Evolutionary conservation across 306 rosid species (phyloP), one percentile per base, ranked within the genome.

Genomic region (Aeschynomene evenia): DNA sequence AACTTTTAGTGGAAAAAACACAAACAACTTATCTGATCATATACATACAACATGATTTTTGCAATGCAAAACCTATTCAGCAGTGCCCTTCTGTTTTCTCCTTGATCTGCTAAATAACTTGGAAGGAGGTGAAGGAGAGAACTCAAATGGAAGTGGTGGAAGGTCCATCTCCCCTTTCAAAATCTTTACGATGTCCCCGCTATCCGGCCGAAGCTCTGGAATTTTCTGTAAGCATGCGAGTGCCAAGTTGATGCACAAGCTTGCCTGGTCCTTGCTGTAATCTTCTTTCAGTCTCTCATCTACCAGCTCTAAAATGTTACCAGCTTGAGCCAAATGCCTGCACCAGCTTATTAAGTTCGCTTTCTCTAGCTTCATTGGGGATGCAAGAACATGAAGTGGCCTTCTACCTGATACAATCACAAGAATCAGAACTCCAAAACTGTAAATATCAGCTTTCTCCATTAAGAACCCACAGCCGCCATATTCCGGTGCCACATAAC

Each of bases 341-440:
- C 94, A 90, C 97, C 98, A 94, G 81, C 97, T 88, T 71, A 90
- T 84, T 34, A 94, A 79, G 57, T 90, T 94, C 14, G 97, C 98
- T 77, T 94, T 88, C 83, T 94, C 98, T 12, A 94, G 88, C 87
- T 88, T 93, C 97, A 93, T 94, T 1, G 98, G 98, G 3, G 98
- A 94, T 42, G 92, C 95, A 68, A 88, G 87, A 63, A 90, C 94
- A 76, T 94, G 94, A 14, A 88, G 68, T 26, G 98, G 97, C 74
- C 98, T 79, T 77, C 98, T 84, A 62, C 98, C 98, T 0, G 97
- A 94, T 12, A 94, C 89, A 74, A 90, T 83, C 60, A 90, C 98
- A 50, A 94, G 98, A 33, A 94, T 82, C 74, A 90, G 81, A 57
- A 94, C 98, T 13, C 97, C 98, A 11, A 94, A 85, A 71, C 98